Evolutionary conservation across 257 asterid species (phyloP), one percentile per base, ranked within the genome.

Genomic region (Rehmannia glutinosa): DNA sequence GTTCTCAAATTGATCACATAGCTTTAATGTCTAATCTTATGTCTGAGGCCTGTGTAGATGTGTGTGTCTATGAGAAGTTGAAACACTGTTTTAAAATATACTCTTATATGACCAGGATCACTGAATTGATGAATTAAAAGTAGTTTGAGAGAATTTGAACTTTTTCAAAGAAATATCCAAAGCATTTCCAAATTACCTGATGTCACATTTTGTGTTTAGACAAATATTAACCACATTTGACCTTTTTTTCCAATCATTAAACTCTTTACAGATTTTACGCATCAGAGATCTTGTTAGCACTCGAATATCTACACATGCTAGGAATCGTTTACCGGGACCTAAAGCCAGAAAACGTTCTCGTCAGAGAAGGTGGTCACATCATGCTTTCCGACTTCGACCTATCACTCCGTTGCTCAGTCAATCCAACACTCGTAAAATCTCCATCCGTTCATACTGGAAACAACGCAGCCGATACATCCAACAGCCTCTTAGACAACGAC

Each of bases 361-460:
- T 90, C 2, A 61, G 97, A 73, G 94, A 82, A 11, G 92, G 82
- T 59, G 97, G 97, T 6, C 97, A 90, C 58, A 87, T 90, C 41
- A 90, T 90, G 97, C 86, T 90, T 6, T 90, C 96, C 1, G 97
- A 90, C 50, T 90, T 86, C n/a, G 97, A 90, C 75, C 77, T 90
- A 2, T 90, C 97, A 0, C 88, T 90, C 6, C 96, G 90, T 6
- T 90, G 97, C 83, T 84, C 91, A 0, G 96, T 88, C 55, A 71
- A 70, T 61, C 97, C 97, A 12, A 90, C 96, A 0, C 96, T 90
- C 1, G 97, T 90, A 1, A 88, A 86, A 46, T 86, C 97, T 5
- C 84, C 97, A 3, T 84, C 89, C 1, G 85, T 76, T 4, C 92
- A 87, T n/a, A n/a, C n/a, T n/a, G n/a, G n/a, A n/a, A n/a, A n/a